Evolutionary conservation across 176 grass and related monocot genomes (phyloP).

Genomic region (Juncus inflexus): DNA sequence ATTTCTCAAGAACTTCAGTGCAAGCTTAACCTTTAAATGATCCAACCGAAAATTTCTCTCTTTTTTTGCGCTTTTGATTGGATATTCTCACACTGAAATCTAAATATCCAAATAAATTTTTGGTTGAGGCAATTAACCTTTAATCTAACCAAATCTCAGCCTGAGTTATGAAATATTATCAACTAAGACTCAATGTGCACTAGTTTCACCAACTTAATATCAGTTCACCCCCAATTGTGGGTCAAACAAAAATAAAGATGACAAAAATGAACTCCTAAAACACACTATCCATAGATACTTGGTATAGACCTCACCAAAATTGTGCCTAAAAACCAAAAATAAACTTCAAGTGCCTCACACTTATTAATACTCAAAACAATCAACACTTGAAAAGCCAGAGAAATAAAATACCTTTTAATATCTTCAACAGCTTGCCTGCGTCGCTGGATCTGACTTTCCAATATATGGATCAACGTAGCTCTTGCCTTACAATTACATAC

Average conservation of each 20-base stretch:
- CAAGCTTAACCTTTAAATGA: background rate
- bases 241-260: too few species aligned
- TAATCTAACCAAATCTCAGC: background rate
- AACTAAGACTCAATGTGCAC: too few species aligned
- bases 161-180: background rate
- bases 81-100: too few species aligned
- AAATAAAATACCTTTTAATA: slow-evolving; percentile 63
- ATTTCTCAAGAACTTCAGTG: too few species aligned
- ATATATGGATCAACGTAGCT: slow-evolving; percentile 87
- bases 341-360: background rate
- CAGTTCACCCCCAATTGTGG: too few species aligned
- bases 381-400: background rate
- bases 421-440: slow-evolving; percentile 82
- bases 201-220: too few species aligned
- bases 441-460: slow-evolving; percentile 78
- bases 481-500: slow-evolving; percentile 50
- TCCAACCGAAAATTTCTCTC: background rate
- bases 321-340: too few species aligned
- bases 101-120: too few species aligned
- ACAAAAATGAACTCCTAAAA: too few species aligned
- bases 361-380: slow-evolving; percentile 1
- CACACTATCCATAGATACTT: too few species aligned
- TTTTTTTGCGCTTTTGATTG: too few species aligned
- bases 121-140: too few species aligned
- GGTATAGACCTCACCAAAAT: background rate